A percentile compares a stretch with the other conserved stretches of the same genome.
These are phyloP conservation scores for Amaranthus hypochondriacus DNA, from an alignment of 148 eudicot species.

Conservation along the genomic window DNA sequence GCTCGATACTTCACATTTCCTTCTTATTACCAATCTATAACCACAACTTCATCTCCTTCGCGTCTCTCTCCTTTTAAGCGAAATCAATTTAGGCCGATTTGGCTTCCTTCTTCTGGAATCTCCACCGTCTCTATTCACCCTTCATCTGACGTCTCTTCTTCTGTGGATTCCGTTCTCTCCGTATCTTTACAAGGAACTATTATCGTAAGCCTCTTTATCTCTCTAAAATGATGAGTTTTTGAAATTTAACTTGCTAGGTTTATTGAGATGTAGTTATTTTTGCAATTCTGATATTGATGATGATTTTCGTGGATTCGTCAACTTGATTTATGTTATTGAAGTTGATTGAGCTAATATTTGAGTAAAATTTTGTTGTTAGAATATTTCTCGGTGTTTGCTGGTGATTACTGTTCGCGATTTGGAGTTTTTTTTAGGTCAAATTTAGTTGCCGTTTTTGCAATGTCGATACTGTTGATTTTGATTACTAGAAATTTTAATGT, in stretches of 20 bases:
- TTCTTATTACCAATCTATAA: slow-evolving; percentile 14
- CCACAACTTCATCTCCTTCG: slow-evolving; percentile 17
- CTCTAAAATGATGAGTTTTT: neutral
- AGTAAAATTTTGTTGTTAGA: neutral
- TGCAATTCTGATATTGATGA: neutral
- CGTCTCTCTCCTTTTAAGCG: slow-evolving; percentile 10
- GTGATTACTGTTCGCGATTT: neutral
- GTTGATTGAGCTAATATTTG: neutral
- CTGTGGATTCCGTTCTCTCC: slow-evolving; percentile 31
- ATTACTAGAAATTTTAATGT: too few relatives aligned
- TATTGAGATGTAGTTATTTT: neutral
- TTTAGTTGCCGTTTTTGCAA: too few relatives aligned
- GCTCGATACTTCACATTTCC: slow-evolving; percentile 48
- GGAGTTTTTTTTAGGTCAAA: too few relatives aligned
- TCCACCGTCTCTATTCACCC: slow-evolving; percentile 36
- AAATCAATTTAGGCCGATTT: slow-evolving; percentile 25
- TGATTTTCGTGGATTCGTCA: neutral
- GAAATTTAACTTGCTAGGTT: neutral
- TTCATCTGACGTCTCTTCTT: slow-evolving; percentile 16
- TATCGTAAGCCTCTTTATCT: slow-evolving; percentile 32
- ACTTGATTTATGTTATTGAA: neutral
- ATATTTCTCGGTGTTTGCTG: neutral
- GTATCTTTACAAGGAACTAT: slow-evolving; percentile 32
- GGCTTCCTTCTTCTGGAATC: slow-evolving; percentile 40
- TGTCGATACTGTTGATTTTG: too few relatives aligned